Evolutionary conservation across 2,329 filamentous ascomycete species (phyloP).

Genomic region (Hyphodiscus sp.): DNA sequence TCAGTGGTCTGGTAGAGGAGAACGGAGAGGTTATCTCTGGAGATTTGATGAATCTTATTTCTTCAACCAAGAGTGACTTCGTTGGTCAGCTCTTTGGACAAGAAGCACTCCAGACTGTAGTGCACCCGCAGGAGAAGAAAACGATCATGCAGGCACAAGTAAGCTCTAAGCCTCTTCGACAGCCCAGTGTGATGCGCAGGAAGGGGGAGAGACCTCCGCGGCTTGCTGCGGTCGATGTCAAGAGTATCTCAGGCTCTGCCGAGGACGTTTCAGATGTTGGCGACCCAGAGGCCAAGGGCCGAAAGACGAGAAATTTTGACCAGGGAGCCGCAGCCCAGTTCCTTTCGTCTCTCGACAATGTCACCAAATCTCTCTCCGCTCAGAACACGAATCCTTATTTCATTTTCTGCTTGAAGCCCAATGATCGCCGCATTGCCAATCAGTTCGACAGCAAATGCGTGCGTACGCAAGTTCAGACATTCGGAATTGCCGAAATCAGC

Average conservation of each 20-base stretch:
- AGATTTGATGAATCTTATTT: conserved; percentile 91
- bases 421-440: conserved; percentile 93
- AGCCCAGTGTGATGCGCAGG: conserved; percentile 84
- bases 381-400: conserved; percentile 90
- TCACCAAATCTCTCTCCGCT: conserved; percentile 78
- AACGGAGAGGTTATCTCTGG: conserved; percentile 95
- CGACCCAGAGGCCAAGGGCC: conserved; percentile 33
- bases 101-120: conserved; percentile 83
- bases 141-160: conserved; percentile 95
- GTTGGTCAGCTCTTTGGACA: conserved; percentile 91
- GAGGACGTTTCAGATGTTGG: conserved; percentile 44
- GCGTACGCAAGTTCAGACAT: conserved; percentile 85
- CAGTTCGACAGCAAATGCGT: conserved; percentile 99
- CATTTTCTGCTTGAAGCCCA: conserved; percentile 94
- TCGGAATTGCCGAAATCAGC: conserved; percentile 95
- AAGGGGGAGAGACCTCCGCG: conserved; percentile 42
- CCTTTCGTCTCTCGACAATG: conserved; percentile 79
- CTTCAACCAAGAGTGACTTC: conserved; percentile 81
- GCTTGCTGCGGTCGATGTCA: conserved; percentile 32
- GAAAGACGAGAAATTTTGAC: conserved; percentile 44
- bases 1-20: conserved; percentile 83
- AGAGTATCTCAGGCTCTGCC: conserved; percentile 19
- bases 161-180: conserved; percentile 87
- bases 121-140: conserved; percentile 84
- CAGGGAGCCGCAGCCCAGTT: conserved; percentile 93